These are phyloP conservation scores for Leishmania guyanensis DNA, from an alignment of 208 protist species.

Conservation along the genomic window DNA sequence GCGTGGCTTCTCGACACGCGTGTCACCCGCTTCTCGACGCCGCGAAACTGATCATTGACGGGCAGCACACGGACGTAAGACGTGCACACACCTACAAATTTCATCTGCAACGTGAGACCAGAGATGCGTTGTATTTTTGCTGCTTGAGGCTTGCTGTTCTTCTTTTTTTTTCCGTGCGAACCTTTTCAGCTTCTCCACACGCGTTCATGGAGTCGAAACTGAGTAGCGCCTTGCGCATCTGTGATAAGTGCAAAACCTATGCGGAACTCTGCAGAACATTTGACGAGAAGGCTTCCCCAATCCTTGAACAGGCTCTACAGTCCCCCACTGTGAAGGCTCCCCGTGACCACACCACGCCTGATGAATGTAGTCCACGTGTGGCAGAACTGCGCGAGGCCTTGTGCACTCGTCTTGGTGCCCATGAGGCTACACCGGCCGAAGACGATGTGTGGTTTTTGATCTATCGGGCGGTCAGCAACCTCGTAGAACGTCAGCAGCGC, in stretches of 20 bases:
- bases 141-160: background rate
- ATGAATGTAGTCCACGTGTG: slow-evolving; percentile 64
- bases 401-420: slow-evolving; percentile 18
- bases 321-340: slow-evolving; percentile 44
- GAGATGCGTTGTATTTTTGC: background rate
- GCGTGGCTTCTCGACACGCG: background rate
- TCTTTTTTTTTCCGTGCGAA: background rate
- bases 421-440: slow-evolving; percentile 8
- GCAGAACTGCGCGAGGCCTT: slow-evolving; percentile 60
- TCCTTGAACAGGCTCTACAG: slow-evolving; percentile 55
- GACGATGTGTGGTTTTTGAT: slow-evolving; percentile 89
- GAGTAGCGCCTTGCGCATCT: slow-evolving; percentile 33
- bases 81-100: background rate
- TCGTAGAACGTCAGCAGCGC: slow-evolving; percentile 52
- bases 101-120: background rate
- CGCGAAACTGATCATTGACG: background rate
- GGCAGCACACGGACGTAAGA: background rate
- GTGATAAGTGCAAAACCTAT: slow-evolving; percentile 36
- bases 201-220: slow-evolving; percentile 40
- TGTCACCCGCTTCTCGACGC: background rate
- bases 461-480: slow-evolving; percentile 41
- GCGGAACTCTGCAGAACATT: slow-evolving; percentile 28
- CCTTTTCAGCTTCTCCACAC: background rate
- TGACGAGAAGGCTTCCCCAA: slow-evolving; percentile 31
- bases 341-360: slow-evolving; percentile 65